phyloP scores from a whole-genome alignment of 78 protist species.

The Monosiga brevicollis region DNA sequence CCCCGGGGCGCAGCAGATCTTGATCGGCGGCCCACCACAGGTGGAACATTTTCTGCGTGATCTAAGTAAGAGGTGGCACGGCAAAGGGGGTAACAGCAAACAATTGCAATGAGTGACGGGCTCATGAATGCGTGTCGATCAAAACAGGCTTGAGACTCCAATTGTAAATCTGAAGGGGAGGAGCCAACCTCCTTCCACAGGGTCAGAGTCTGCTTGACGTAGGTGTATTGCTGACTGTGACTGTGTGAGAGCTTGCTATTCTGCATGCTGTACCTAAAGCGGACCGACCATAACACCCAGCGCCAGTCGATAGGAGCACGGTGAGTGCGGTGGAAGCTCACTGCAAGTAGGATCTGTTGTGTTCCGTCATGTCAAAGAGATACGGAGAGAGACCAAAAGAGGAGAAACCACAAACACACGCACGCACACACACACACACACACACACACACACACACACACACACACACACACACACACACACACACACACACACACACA shows the following conservation, averaged over 20 bases:
- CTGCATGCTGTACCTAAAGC: too few relatives aligned
- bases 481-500: background rate
- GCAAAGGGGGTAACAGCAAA: background rate
- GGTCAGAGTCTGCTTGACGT: conserved; percentile 73
- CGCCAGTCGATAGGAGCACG: too few relatives aligned
- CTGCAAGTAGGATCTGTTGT: too few relatives aligned
- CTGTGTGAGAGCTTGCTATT: conserved; percentile 61
- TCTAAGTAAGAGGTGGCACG: background rate
- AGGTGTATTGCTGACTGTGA: conserved; percentile 63
- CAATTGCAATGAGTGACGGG: background rate
- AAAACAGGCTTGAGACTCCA: background rate
- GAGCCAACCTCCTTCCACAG: conserved; percentile 79
- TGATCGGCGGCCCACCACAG: background rate
- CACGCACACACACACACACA: background rate
- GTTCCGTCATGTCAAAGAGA: too few relatives aligned
- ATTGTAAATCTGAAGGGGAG: background rate
- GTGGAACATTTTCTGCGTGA: background rate
- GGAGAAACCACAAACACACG: too few relatives aligned
- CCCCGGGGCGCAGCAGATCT: background rate
- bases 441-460: background rate
- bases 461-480: background rate
- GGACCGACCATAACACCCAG: too few relatives aligned
- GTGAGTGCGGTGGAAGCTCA: too few relatives aligned
- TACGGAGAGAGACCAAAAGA: too few relatives aligned
- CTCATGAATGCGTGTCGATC: background rate